Conservation (phyloP, 495 filamentous ascomycete species). For the Podospora anserina region DNA sequence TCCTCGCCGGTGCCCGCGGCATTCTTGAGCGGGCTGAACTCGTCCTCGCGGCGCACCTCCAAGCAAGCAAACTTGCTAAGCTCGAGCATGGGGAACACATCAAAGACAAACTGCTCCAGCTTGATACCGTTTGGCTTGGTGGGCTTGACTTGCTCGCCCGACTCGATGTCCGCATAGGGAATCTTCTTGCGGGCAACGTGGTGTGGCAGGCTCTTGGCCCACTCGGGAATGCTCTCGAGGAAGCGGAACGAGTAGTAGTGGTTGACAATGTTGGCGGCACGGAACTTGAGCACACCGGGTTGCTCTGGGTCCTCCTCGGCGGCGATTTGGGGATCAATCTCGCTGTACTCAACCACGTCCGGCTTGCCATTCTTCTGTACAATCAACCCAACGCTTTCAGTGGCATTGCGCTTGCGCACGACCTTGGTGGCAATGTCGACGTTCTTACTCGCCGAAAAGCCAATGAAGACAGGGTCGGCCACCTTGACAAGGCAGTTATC, state of each 20-base stretch:
- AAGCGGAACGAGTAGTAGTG: slow-evolving; percentile 98
- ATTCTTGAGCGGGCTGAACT: slow-evolving; percentile 99
- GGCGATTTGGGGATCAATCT: slow-evolving; percentile 83
- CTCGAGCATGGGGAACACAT: slow-evolving; percentile 88
- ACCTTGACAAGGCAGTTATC: slow-evolving; percentile 99
- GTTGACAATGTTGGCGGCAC: slow-evolving; percentile 99
- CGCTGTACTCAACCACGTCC: slow-evolving; percentile 98
- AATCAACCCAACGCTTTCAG: slow-evolving; percentile 94
- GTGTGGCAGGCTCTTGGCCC: slow-evolving; percentile 81
- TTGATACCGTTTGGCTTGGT: slow-evolving; percentile 96
- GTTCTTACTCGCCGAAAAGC: slow-evolving; percentile 81
- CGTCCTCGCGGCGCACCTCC: slow-evolving; percentile 94
- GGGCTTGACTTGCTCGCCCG: slow-evolving; percentile 78
- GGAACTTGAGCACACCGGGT: slow-evolving; percentile 81
- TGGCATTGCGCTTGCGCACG: slow-evolving; percentile 94
- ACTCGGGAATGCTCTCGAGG: slow-evolving; percentile 83
- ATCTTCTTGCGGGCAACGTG: slow-evolving; percentile 99
- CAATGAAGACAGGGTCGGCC: slow-evolving; percentile 92
- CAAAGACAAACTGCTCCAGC: slow-evolving; percentile 98
- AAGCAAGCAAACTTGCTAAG: slow-evolving; percentile 89
- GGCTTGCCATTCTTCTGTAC: slow-evolving; percentile 92
- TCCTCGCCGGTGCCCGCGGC: slow-evolving; percentile 87
- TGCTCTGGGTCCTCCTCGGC: slow-evolving; percentile 87
- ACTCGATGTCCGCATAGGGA: slow-evolving; percentile 71
- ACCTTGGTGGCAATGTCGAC: slow-evolving; percentile 99